These are phyloP conservation scores for Solanum hybrid DNA, from an alignment of 305 asterid genomes.

Conservation along the genomic window DNA sequence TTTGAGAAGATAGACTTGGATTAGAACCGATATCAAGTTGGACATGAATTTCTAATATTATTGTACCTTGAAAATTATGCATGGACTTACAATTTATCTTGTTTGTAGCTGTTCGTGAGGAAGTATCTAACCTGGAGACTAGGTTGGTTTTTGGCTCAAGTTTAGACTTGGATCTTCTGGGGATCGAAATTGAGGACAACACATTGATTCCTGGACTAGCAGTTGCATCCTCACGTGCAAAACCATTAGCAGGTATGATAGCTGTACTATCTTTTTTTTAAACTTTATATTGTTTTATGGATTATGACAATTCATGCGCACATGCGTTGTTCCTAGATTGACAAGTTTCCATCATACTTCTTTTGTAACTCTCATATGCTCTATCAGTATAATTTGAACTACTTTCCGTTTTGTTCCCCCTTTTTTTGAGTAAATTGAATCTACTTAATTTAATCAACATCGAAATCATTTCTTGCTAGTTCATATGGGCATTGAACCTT, in stretches of 20 bases:
- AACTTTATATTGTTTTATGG: not conserved
- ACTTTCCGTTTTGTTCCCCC: not conserved
- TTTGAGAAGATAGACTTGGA: not conserved
- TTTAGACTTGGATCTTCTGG: slow-evolving; percentile 85
- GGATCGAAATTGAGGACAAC: slow-evolving; percentile 67
- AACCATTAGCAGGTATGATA: slow-evolving; percentile 69
- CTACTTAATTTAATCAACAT: not conserved
- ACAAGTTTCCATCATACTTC: not conserved
- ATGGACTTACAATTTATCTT: slow-evolving; percentile 1
- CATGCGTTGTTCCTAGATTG: not conserved
- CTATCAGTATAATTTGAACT: not conserved
- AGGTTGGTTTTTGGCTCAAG: slow-evolving; percentile 63
- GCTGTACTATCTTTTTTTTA: not conserved
- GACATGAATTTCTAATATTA: not conserved
- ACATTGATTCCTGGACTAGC: slow-evolving; percentile 88
- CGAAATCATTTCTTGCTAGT: not conserved
- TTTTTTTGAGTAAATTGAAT: not conserved
- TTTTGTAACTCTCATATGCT: not conserved
- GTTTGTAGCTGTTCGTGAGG: slow-evolving; percentile 60
- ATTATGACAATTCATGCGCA: not conserved
- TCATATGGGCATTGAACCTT: not conserved
- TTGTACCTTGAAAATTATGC: not conserved
- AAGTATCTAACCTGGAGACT: slow-evolving; percentile 51
- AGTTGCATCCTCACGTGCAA: slow-evolving; percentile 83
- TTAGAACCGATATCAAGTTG: not conserved